A percentile compares a stretch with the other conserved stretches of the same genome.
Conservation (phyloP, 2,329 filamentous ascomycete genomes). For the Penicillium sp. region DNA sequence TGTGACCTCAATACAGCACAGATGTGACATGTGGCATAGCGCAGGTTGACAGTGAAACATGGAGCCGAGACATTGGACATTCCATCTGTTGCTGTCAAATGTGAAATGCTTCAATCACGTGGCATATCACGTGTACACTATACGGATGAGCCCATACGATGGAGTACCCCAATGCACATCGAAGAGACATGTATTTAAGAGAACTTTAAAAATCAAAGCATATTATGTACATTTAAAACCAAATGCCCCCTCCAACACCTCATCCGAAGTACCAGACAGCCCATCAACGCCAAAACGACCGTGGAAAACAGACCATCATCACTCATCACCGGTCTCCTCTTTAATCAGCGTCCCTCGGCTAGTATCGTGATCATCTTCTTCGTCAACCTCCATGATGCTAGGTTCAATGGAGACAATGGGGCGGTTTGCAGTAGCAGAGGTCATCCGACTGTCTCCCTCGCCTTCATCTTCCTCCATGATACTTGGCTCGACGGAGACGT, state of each 20-base stretch:
- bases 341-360: constrained; percentile 37
- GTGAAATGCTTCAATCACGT: constrained; percentile 5
- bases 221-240: constrained; percentile 15
- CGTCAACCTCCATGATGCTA: constrained; percentile 42
- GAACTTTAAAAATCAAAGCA: not conserved
- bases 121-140: constrained; percentile 5
- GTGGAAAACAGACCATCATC: constrained; percentile 17
- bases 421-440: constrained; percentile 25
- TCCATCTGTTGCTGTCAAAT: constrained; percentile 5
- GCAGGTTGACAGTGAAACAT: constrained; percentile 1
- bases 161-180: too few species aligned
- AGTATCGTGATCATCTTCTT: constrained; percentile 35
- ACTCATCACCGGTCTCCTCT: constrained; percentile 32
- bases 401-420: constrained; percentile 33
- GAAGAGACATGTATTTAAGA: constrained; percentile 1
- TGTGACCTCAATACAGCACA: not conserved
- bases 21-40: not conserved
- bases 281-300: constrained; percentile 19
- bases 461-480: constrained; percentile 41
- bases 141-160: not conserved
- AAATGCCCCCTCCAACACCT: not conserved
- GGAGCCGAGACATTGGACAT: not conserved
- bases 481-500: constrained; percentile 37
- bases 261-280: not conserved
- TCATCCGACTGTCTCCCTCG: constrained; percentile 31